phyloP scores from a whole-genome alignment of 2,329 filamentous ascomycete genomes.

The Talaromyces piceae region DNA sequence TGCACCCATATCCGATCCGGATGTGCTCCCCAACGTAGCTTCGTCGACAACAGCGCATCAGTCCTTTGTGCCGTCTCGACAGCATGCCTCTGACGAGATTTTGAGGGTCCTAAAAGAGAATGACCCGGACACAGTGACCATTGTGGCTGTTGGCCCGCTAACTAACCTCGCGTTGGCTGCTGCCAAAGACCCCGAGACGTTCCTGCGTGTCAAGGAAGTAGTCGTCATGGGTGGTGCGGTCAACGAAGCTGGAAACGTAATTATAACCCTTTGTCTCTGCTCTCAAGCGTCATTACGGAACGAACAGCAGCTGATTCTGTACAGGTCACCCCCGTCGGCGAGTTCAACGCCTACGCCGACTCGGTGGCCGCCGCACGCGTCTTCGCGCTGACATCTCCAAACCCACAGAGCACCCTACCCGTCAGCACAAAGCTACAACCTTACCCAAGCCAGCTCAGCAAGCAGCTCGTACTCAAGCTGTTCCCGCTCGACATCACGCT shows the following conservation, averaged over 20 bases:
- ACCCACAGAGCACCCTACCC: conserved; percentile 73
- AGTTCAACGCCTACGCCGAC: conserved; percentile 96
- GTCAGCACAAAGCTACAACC: conserved; percentile 49
- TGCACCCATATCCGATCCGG: conserved; percentile 33
- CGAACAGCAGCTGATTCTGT: not conserved
- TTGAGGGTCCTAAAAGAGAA: conserved; percentile 77
- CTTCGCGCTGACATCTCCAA: conserved; percentile 67
- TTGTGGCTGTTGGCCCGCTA: conserved; percentile 80
- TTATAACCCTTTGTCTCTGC: conserved; percentile 18
- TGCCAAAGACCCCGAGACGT: conserved; percentile 78
- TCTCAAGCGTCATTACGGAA: not conserved
- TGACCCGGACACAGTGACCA: conserved; percentile 75
- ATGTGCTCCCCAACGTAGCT: conserved; percentile 6
- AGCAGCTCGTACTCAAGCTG: conserved; percentile 58
- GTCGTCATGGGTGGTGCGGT: conserved; percentile 93
- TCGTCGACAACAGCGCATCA: conserved; percentile 25
- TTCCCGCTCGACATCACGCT: conserved; percentile 74
- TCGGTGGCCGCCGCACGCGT: conserved; percentile 67
- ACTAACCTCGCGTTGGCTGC: conserved; percentile 92
- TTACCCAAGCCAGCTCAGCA: conserved; percentile 59
- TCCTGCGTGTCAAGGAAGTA: conserved; percentile 81
- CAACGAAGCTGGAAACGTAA: conserved; percentile 70
- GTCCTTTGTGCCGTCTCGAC: conserved; percentile 68
- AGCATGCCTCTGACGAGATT: conserved; percentile 75
- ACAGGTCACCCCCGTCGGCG: conserved; percentile 64